These are phyloP conservation scores for Penicillium occitanis DNA, from an alignment of 2,329 filamentous ascomycete genomes.

Conservation along the genomic window DNA sequence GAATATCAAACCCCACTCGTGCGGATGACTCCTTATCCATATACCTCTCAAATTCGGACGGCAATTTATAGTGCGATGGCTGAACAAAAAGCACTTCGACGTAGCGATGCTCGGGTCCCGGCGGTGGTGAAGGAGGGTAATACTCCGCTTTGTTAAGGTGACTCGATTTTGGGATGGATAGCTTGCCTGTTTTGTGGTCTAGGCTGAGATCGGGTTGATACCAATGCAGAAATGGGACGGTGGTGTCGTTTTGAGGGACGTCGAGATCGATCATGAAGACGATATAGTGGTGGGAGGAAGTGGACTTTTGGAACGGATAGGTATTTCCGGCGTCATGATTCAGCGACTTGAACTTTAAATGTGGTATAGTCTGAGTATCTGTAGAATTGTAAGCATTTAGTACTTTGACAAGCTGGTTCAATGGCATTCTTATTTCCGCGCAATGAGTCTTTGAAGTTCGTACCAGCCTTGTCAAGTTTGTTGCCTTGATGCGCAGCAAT, in stretches of 20 bases:
- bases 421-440: too few species aligned
- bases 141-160: constrained; percentile 12
- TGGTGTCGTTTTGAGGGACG: constrained; percentile 16
- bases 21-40: constrained; percentile 12
- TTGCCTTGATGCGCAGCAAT: not conserved
- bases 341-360: constrained; percentile 4
- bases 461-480: constrained; percentile 13
- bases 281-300: constrained; percentile 6
- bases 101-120: constrained; percentile 15
- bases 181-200: not conserved
- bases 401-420: not conserved
- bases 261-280: constrained; percentile 20
- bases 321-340: not conserved
- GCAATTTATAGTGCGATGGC: constrained; percentile 5
- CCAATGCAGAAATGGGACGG: constrained; percentile 18
- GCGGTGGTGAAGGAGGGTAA: constrained; percentile 14
- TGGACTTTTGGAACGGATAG: not conserved
- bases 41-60: constrained; percentile 9
- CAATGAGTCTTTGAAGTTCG: not conserved
- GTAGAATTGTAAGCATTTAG: not conserved
- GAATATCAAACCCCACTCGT: constrained; percentile 15
- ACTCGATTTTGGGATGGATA: constrained; percentile 1
- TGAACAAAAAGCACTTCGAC: constrained; percentile 17
- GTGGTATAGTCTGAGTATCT: constrained; percentile 8
- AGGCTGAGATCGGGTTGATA: constrained; percentile 13